Evolutionary conservation across 768 basidiomycete genomes (phyloP).

Genomic region (Wakefieldia striispora): DNA sequence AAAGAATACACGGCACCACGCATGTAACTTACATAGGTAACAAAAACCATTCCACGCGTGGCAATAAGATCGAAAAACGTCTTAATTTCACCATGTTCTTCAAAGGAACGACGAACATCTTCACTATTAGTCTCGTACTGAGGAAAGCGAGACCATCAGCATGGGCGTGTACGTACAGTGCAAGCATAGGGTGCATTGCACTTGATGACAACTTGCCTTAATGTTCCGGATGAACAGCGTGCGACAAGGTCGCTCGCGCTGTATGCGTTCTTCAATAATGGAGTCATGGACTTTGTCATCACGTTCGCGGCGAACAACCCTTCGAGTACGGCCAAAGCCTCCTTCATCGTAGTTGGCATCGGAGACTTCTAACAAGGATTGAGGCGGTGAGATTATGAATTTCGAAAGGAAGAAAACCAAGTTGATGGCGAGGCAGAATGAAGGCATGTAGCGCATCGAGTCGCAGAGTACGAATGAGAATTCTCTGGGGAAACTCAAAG

Average conservation of each 20-base stretch:
- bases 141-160: slow-evolving; percentile 14
- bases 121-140: slow-evolving; percentile 90
- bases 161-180: slow-evolving; percentile 2
- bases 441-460: slow-evolving; percentile 45
- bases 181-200: slow-evolving; percentile 14
- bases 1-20: slow-evolving; percentile 5
- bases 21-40: slow-evolving; percentile 83
- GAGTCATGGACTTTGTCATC: slow-evolving; percentile 90
- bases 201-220: slow-evolving; percentile 66
- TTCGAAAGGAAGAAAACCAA: slow-evolving; percentile 46
- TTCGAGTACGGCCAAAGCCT: slow-evolving; percentile 45
- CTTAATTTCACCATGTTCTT: slow-evolving; percentile 93
- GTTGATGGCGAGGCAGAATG: slow-evolving; percentile 41
- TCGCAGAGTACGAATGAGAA: slow-evolving; percentile 25
- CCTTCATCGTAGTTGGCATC: slow-evolving; percentile 57
- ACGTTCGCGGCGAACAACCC: slow-evolving; percentile 65
- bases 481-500: slow-evolving; percentile 26
- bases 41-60: slow-evolving; percentile 97
- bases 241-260: slow-evolving; percentile 91
- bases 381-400: slow-evolving; percentile 40
- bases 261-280: slow-evolving; percentile 91
- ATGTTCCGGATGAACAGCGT: slow-evolving; percentile 98
- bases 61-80: slow-evolving; percentile 95
- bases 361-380: slow-evolving; percentile 60
- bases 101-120: slow-evolving; percentile 81